Evolutionary conservation across 2,329 filamentous ascomycete genomes (phyloP), one percentile per base, ranked within the genome.

Genomic region (Stagonosporopsis rhizophila): DNA sequence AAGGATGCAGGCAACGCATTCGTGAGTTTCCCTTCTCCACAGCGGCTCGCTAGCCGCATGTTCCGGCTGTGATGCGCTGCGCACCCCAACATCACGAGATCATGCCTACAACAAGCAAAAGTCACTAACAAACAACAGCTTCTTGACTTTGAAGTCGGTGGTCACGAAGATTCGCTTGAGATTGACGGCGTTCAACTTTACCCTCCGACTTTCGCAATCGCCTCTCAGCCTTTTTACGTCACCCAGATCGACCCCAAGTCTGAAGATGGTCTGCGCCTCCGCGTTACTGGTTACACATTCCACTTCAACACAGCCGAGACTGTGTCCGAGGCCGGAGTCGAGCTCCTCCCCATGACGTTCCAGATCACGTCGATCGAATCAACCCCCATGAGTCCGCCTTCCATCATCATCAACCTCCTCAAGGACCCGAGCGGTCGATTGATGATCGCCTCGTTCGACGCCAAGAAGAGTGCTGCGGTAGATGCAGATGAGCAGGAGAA

Each of bases 331-430:
- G 66, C 62, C 25, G 75, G 75, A 35, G 69, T 68, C 17, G 75
- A 77, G 50, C 68, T 78, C 6, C 65, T 78, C 6, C 73, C 73
- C n/a, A 72, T 78, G 67, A 70, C 65, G 2, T 67, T 78, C 54
- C 66, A 67, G 19, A 70, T 78, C 51, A 68, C 65, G 1, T 68
- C 72, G 1, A 65, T 78, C 44, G 75, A 75, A 49, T 66, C 64
- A 19, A 65, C 61, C 38, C 32, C 66, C 3, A 67, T 77, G 49
- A 50, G 68, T 30, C 69, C 71, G 22, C 73, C 75, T 6, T 63
- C 66, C 6, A 63, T 78, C 39, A 70, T 64, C 11, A 72, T 78
- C 63, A 74, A 75, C 56, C 59, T 76, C 1, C 65, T 77, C 28
- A 77, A 77, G 58, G 69, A 75, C 27, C 53, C 67, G 3, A 67